phyloP scores from a whole-genome alignment of 2,329 filamentous ascomycete species.

The Akanthomyces dipterigenus region DNA sequence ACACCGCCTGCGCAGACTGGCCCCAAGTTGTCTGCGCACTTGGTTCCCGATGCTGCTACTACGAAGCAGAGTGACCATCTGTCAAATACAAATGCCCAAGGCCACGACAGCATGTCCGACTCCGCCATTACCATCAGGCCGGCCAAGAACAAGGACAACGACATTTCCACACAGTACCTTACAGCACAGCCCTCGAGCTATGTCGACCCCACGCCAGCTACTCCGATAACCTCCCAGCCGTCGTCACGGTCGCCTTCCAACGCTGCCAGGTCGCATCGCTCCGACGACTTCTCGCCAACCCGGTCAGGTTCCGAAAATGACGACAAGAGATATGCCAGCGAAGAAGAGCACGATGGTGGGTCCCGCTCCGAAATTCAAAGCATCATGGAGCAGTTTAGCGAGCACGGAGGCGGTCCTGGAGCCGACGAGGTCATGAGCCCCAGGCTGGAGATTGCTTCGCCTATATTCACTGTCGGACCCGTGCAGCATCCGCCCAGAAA shows the following conservation, averaged over 20 bases:
- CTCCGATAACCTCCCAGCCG: conserved; percentile 47
- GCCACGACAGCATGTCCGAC: conserved; percentile 32
- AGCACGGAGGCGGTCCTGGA: conserved; percentile 62
- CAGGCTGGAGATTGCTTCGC: conserved; percentile 73
- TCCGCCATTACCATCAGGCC: conserved; percentile 45
- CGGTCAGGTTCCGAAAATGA: conserved; percentile 47
- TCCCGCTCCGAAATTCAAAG: conserved; percentile 85
- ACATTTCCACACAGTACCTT: conserved; percentile 35
- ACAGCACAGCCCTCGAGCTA: conserved; percentile 43
- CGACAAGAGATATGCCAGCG: conserved; percentile 49
- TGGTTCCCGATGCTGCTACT: neutral
- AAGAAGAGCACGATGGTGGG: conserved; percentile 59
- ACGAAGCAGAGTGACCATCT: neutral
- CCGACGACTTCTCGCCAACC: conserved; percentile 44
- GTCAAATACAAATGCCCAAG: conserved; percentile 5
- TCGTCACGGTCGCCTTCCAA: conserved; percentile 53
- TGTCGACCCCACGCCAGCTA: conserved; percentile 52
- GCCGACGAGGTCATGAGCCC: conserved; percentile 90
- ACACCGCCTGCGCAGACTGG: conserved; percentile 12
- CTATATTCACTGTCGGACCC: conserved; percentile 56
- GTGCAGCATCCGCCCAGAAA: conserved; percentile 71
- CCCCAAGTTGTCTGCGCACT: neutral
- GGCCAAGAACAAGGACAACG: conserved; percentile 31
- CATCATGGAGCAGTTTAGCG: conserved; percentile 94
- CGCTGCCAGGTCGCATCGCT: conserved; percentile 41